Evolutionary conservation across 1,139 yeast species (phyloP).

Genomic region (Suhomyces terraborum): DNA sequence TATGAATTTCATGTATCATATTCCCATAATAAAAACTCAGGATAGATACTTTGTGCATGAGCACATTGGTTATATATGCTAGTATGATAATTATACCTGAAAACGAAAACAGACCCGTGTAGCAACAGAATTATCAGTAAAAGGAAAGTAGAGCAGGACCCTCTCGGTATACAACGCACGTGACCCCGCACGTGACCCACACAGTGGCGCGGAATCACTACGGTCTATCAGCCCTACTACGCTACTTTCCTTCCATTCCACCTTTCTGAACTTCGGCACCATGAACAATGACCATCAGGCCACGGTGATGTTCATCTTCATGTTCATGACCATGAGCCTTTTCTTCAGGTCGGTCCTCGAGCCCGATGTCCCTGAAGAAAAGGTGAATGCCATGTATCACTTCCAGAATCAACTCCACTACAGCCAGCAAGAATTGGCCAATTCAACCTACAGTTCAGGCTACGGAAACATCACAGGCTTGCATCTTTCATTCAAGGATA

Average conservation of each 20-base stretch:
- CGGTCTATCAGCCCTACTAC: too few species aligned
- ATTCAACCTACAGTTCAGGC: slow-evolving; percentile 51
- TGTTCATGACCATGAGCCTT: slow-evolving; percentile 42
- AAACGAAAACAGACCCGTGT: not conserved
- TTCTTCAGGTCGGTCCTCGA: slow-evolving; percentile 36
- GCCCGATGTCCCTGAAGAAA: slow-evolving; percentile 16
- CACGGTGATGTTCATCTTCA: slow-evolving; percentile 38
- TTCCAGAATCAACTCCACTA: slow-evolving; percentile 36
- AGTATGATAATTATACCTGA: slow-evolving; percentile 8
- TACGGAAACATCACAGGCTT: slow-evolving; percentile 79
- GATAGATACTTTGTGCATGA: slow-evolving; percentile 8
- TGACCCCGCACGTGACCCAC: slow-evolving; percentile 1
- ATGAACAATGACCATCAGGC: slow-evolving; percentile 40
- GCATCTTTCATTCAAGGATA: slow-evolving; percentile 61
- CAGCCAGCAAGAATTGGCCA: slow-evolving; percentile 35
- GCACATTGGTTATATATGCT: slow-evolving; percentile 5
- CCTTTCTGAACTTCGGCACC: slow-evolving; percentile 3
- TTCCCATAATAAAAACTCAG: slow-evolving; percentile 10
- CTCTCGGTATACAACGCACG: not conserved
- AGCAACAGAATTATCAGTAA: too few species aligned
- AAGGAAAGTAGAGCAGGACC: too few species aligned
- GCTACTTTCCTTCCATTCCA: too few species aligned
- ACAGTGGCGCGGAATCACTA: not conserved
- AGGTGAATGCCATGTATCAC: slow-evolving; percentile 28
- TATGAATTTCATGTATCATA: slow-evolving; percentile 12